A percentile compares a stretch with the other conserved stretches of the same genome.
Evolutionary conservation across 305 asterid species (phyloP).

Genomic region (Fraxinus nigra): DNA sequence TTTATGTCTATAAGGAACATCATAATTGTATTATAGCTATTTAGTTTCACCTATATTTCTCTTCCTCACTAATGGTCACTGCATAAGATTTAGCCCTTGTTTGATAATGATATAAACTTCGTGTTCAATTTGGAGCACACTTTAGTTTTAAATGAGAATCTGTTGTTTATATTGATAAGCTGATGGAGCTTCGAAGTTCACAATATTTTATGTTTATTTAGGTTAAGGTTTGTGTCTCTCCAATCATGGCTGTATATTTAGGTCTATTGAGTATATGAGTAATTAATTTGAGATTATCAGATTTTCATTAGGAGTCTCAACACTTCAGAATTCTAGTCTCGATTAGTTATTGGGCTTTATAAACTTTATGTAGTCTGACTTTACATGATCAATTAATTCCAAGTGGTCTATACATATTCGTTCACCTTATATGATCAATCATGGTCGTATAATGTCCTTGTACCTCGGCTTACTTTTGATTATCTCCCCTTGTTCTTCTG

Average conservation of each 20-base stretch:
- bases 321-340: too few relatives aligned
- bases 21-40: not conserved
- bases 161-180: not conserved
- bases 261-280: not conserved
- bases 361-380: too few relatives aligned
- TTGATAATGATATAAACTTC: too few relatives aligned
- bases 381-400: too few relatives aligned
- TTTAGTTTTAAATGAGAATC: not conserved
- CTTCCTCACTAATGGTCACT: not conserved
- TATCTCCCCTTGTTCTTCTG: too few relatives aligned
- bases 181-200: not conserved
- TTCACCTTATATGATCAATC: too few relatives aligned
- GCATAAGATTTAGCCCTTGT: not conserved
- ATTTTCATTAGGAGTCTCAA: too few relatives aligned
- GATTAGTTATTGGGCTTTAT: too few relatives aligned
- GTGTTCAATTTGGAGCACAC: not conserved
- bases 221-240: not conserved
- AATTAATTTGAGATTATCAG: not conserved
- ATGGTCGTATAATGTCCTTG: too few relatives aligned
- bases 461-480: too few relatives aligned
- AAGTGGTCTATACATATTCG: too few relatives aligned
- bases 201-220: not conserved
- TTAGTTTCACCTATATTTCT: not conserved
- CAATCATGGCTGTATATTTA: not conserved
- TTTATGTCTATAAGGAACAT: not conserved